Conservation (phyloP, 768 basidiomycete species). For the Amanita pallidorosea region DNA sequence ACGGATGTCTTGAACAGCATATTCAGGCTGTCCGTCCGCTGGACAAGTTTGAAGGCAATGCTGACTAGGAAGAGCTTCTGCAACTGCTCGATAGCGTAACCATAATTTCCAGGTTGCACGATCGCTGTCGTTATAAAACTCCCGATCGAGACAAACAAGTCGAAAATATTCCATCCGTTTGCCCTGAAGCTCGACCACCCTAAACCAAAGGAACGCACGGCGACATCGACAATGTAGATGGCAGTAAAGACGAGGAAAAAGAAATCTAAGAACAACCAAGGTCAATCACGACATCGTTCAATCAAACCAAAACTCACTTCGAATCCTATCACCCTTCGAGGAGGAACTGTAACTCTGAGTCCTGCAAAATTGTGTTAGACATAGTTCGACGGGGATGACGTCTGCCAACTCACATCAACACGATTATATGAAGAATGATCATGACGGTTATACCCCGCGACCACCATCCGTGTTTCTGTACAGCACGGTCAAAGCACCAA, state of each 20-base stretch:
- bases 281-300: slow-evolving; percentile 46
- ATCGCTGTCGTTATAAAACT: slow-evolving; percentile 77
- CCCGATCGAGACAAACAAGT: slow-evolving; percentile 69
- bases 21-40: slow-evolving; percentile 78
- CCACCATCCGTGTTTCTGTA: slow-evolving; percentile 93
- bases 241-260: slow-evolving; percentile 68
- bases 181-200: slow-evolving; percentile 78
- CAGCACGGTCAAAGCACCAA: slow-evolving; percentile 91
- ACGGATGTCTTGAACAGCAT: slow-evolving; percentile 94
- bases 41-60: slow-evolving; percentile 90
- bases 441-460: slow-evolving; percentile 65
- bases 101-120: slow-evolving; percentile 42
- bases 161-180: slow-evolving; percentile 94
- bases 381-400: not conserved
- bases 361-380: slow-evolving; percentile 31
- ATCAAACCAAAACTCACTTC: slow-evolving; percentile 35
- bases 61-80: slow-evolving; percentile 90
- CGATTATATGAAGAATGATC: slow-evolving; percentile 73
- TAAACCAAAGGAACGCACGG: slow-evolving; percentile 71
- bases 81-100: slow-evolving; percentile 50
- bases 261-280: slow-evolving; percentile 35
- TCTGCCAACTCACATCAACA: slow-evolving; percentile 56
- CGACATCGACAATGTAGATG: slow-evolving; percentile 68
- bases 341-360: slow-evolving; percentile 63
- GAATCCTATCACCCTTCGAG: slow-evolving; percentile 36